A percentile compares a stretch with the other conserved stretches of the same genome.
Evolutionary conservation across 768 basidiomycete species (phyloP).

Genomic region (Pleurotus djamor): DNA sequence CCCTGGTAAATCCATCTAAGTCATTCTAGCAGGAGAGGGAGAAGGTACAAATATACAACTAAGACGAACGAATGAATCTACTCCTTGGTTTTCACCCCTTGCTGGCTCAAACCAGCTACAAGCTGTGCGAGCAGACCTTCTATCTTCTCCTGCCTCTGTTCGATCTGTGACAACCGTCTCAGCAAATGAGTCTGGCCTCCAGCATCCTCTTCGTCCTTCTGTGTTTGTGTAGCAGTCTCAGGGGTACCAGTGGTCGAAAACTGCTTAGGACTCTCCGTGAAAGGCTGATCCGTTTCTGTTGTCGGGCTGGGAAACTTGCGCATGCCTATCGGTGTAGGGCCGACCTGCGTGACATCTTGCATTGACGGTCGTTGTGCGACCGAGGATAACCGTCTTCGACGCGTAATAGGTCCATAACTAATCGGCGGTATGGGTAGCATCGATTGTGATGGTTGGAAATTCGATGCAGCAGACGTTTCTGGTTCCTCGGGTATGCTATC

Average conservation of each 20-base stretch:
- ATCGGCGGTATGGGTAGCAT: conserved; percentile 19
- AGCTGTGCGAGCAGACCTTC: conserved; percentile 40
- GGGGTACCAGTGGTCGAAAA: conserved; percentile 7
- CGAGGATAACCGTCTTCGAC: conserved; percentile 36
- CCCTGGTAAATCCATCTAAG: conserved; percentile 6
- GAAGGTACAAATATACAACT: not conserved
- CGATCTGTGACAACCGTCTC: conserved; percentile 30
- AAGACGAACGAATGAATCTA: not conserved
- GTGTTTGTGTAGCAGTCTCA: conserved; percentile 19
- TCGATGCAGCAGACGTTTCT: conserved; percentile 8
- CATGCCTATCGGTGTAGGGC: conserved; percentile 14
- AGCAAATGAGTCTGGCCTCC: conserved; percentile 7
- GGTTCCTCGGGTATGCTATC: conserved; percentile 35
- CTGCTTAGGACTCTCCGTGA: conserved; percentile 10
- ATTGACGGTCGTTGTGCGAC: conserved; percentile 10
- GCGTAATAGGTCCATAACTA: conserved; percentile 43
- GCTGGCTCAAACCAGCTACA: conserved; percentile 11
- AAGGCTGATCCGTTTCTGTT: conserved; percentile 8
- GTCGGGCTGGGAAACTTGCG: conserved; percentile 21
- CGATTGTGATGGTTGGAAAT: not conserved
- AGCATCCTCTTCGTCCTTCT: conserved; percentile 15
- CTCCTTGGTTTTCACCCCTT: conserved; percentile 9
- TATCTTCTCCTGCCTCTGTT: conserved; percentile 44
- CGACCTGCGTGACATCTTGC: conserved; percentile 12
- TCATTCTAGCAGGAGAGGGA: too few species aligned